A percentile compares a stretch with the other conserved stretches of the same genome.
Conservation (phyloP, 106 monocot species). For the Dactylorhiza incarnata region DNA sequence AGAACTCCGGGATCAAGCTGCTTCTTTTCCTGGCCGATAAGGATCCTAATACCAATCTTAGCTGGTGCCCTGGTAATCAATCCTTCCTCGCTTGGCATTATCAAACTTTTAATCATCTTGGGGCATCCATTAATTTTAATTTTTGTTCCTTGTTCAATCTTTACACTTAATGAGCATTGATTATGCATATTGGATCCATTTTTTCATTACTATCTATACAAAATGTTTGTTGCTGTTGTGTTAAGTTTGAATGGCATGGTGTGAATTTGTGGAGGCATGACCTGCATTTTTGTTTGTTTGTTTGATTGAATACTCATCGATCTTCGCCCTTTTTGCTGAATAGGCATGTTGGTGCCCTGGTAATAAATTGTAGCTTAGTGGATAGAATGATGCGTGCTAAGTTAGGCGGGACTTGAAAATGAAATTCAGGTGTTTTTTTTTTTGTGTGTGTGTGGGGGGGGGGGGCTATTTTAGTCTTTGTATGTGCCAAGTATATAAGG, state of each 20-base stretch:
- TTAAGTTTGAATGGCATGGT: neutral
- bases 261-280: neutral
- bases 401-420: too few relatives aligned
- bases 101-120: neutral
- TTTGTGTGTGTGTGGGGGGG: too few relatives aligned
- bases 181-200: neutral
- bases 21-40: conserved; percentile 30
- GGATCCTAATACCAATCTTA: conserved; percentile 22
- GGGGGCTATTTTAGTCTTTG: too few relatives aligned
- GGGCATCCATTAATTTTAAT: neutral
- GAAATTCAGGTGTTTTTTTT: too few relatives aligned
- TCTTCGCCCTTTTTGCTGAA: too few relatives aligned
- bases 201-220: neutral
- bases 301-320: too few relatives aligned
- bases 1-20: conserved; percentile 15
- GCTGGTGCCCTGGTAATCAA: conserved; percentile 31
- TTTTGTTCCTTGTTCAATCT: neutral
- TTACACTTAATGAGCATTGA: neutral
- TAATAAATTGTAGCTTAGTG: too few relatives aligned
- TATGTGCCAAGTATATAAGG: too few relatives aligned
- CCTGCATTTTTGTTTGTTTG: neutral
- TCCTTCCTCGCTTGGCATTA: neutral
- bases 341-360: too few relatives aligned
- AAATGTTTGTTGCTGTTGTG: neutral
- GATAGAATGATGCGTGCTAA: too few relatives aligned